Evolutionary conservation across 441 rosid species (phyloP), one percentile per base, ranked within the genome.

Genomic region (Populus hybrid): DNA sequence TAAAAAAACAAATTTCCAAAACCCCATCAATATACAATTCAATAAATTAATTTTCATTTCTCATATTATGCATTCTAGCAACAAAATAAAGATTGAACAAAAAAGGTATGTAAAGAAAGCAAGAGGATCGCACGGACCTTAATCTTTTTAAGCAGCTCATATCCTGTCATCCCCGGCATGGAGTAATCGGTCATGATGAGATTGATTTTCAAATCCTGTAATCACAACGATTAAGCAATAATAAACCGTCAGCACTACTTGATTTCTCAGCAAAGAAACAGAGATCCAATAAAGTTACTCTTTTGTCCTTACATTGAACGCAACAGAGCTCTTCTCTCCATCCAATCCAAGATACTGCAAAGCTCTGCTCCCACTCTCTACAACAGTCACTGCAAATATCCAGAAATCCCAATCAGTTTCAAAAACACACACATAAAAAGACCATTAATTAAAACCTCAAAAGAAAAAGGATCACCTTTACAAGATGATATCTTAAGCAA

Each of bases 141-240:
- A 50, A 93, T 93, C 88, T 86, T 95, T 79, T 93, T 95, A 7
- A 95, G 99, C 40, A 95, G 93, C 73, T 95, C 99, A 80, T 92
- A 95, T 40, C 99, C 98, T 4, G 94, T 92, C 92, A 95, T 86
- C 71, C 97, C 99, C 3, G 97, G 99, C 99, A 95, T 95, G 28
- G 99, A 92, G 84, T 95, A 95, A 81, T 95, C 99, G 0, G 99
- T 95, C 85, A 95, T 93, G 72, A 95, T 95, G 73, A 95, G 87
- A 85, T 95, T 95, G 82, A 95, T 91, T 89, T 92, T 91, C 87
- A 93, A 85, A 75, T 86, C 91, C 97, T 93, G 77, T n/a, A 76
- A 72, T 67, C 67, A 50, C 30, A 42, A 23, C 61, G 35, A 35
- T 32, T 21, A 72, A 46, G 76, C 5, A 30, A 34, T 50, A 36